Conservation (phyloP, 352 stramenopile species). For the Phytophthora uliginosa region DNA sequence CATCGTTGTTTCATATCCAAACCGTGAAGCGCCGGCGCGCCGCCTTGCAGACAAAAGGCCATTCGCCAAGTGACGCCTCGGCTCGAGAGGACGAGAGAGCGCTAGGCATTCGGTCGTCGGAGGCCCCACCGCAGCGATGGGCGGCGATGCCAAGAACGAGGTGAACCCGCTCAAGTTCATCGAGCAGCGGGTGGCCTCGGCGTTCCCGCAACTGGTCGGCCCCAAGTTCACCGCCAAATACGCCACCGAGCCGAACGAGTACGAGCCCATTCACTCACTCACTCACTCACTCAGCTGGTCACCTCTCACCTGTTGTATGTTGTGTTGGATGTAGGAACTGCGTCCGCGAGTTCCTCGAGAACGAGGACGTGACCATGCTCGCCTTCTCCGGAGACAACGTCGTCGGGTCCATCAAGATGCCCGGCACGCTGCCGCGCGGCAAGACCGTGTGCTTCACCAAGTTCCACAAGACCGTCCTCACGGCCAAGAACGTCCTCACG, state of each 20-base stretch:
- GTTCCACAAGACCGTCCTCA: constrained; percentile 85
- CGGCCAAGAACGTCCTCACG: constrained; percentile 83
- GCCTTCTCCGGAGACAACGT: constrained; percentile 92
- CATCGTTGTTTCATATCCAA: constrained; percentile 31
- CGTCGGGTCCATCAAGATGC: constrained; percentile 90
- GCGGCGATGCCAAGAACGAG: constrained; percentile 72
- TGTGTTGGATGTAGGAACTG: constrained; percentile 45
- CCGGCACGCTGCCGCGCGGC: constrained; percentile 81
- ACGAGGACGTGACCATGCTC: constrained; percentile 87
- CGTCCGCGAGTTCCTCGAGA: constrained; percentile 92
- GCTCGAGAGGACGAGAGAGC: not conserved
- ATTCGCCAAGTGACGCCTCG: constrained; percentile 8
- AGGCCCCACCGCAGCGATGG: constrained; percentile 41
- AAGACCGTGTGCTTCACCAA: constrained; percentile 96
- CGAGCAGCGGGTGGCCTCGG: constrained; percentile 80
- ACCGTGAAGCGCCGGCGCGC: constrained; percentile 27
- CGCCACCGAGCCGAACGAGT: constrained; percentile 86
- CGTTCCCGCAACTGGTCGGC: constrained; percentile 65
- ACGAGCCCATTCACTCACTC: constrained; percentile 18
- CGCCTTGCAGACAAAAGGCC: constrained; percentile 2
- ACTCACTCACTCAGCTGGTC: not conserved
- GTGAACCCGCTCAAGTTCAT: constrained; percentile 85
- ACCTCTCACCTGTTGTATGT: not conserved
- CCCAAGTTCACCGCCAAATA: constrained; percentile 89
- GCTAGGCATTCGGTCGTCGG: too few species aligned